A percentile compares a stretch with the other conserved stretches of the same genome.
Conservation (phyloP, 495 filamentous ascomycete genomes). For the Penicillium tannophilum region DNA sequence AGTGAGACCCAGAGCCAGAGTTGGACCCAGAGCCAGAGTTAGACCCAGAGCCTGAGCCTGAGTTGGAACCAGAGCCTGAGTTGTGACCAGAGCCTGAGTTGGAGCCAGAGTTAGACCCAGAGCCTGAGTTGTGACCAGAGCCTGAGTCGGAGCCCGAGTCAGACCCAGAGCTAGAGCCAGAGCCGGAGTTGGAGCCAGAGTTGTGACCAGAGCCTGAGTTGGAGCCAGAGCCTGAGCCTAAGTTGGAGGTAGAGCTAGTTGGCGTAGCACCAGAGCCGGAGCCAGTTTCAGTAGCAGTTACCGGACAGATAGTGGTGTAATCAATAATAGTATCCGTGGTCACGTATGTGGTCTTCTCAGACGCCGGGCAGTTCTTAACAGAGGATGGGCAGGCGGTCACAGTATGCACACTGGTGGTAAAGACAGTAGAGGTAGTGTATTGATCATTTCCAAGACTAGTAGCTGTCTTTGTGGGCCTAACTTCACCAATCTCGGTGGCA, state of each 20-base stretch:
- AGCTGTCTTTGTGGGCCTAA: background rate
- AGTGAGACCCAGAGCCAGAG: background rate
- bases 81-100: background rate
- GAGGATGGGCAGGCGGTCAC: conserved; percentile 1
- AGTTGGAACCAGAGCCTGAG: background rate
- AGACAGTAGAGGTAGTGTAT: background rate
- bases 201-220: too few species aligned
- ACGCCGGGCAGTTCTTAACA: background rate
- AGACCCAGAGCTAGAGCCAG: too few species aligned
- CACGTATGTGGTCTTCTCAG: background rate
- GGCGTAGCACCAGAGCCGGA: background rate
- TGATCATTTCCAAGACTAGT: background rate
- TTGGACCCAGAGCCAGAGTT: background rate
- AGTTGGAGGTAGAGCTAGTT: background rate
- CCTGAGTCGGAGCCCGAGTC: background rate
- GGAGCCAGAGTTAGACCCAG: background rate
- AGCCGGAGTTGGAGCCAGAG: too few species aligned
- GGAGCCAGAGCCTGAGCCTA: background rate
- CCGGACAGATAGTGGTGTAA: background rate
- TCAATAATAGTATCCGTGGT: background rate
- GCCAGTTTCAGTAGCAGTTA: background rate
- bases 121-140: background rate
- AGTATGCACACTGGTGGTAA: background rate
- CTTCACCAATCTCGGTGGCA: background rate
- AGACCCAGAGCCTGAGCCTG: background rate